A percentile compares a stretch with the other conserved stretches of the same genome.
These are phyloP conservation scores for Paecilomyces variotii DNA, from an alignment of 2,329 filamentous ascomycete genomes.

Conservation along the genomic window DNA sequence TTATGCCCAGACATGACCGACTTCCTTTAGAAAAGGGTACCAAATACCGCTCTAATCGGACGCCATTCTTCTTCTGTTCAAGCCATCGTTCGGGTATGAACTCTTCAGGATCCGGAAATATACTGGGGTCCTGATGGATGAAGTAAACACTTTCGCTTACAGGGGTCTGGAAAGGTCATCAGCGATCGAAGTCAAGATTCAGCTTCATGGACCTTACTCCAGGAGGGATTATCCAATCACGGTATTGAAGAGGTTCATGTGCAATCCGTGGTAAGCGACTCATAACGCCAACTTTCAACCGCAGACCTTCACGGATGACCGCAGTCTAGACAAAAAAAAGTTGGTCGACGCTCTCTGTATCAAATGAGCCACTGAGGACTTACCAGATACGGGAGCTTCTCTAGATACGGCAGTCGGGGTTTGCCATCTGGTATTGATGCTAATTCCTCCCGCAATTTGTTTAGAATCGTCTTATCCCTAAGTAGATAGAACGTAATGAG, in stretches of 20 bases:
- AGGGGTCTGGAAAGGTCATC: slow-evolving; percentile 15
- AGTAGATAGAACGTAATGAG: slow-evolving; percentile 24
- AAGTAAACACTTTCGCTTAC: slow-evolving; percentile 31
- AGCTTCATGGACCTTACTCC: slow-evolving; percentile 13
- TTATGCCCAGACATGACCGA: slow-evolving; percentile 40
- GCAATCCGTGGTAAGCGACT: slow-evolving; percentile 23
- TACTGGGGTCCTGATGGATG: slow-evolving; percentile 25
- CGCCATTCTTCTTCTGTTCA: slow-evolving; percentile 20
- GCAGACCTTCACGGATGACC: slow-evolving; percentile 26
- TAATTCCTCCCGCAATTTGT: slow-evolving; percentile 20
- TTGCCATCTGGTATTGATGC: slow-evolving; percentile 16
- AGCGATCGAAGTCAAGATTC: not conserved
- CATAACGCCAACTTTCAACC: slow-evolving; percentile 22
- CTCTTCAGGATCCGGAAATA: slow-evolving; percentile 28
- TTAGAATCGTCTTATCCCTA: slow-evolving; percentile 10
- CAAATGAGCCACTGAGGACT: not conserved
- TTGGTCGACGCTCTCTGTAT: not conserved
- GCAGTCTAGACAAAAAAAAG: slow-evolving; percentile 10
- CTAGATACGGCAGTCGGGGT: slow-evolving; percentile 22
- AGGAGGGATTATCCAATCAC: slow-evolving; percentile 24
- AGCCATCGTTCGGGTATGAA: slow-evolving; percentile 35
- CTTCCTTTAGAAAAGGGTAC: slow-evolving; percentile 34
- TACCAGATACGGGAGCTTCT: slow-evolving; percentile 36
- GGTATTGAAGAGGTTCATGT: slow-evolving; percentile 20
- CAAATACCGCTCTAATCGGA: slow-evolving; percentile 27